Conservation (phyloP, 805 yeast genomes). For the Pichia kluyveri region DNA sequence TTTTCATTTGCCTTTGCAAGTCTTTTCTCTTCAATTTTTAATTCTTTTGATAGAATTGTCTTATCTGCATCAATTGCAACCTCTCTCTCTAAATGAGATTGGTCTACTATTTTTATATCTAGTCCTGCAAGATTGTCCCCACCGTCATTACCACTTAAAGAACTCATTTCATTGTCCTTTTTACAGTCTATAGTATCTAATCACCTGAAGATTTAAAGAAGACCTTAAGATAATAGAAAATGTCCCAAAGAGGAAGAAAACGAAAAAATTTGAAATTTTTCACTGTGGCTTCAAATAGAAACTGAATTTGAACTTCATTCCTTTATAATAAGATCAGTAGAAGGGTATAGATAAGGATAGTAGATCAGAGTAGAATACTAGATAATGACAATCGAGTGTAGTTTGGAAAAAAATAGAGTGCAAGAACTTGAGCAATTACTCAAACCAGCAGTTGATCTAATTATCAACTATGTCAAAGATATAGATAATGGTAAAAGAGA, state of each 20-base stretch:
- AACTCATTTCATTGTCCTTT: too few relatives aligned
- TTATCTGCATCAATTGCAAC: conserved; percentile 64
- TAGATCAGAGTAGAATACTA: too few relatives aligned
- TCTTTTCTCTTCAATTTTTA: conserved; percentile 67
- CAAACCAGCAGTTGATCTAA: conserved; percentile 38
- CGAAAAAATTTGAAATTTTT: too few relatives aligned
- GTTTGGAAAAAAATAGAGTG: conserved; percentile 42
- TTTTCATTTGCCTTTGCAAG: conserved; percentile 56
- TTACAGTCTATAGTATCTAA: too few relatives aligned
- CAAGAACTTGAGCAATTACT: conserved; percentile 49
- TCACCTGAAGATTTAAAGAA: too few relatives aligned
- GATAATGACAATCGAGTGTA: conserved; percentile 10
- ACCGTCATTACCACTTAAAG: not conserved
- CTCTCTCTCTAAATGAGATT: conserved; percentile 64
- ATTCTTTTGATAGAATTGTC: conserved; percentile 50
- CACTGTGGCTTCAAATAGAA: too few relatives aligned
- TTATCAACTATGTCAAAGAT: conserved; percentile 42
- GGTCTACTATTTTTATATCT: conserved; percentile 63
- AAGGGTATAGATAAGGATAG: too few relatives aligned
- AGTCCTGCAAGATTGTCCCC: conserved; percentile 22
- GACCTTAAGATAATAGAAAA: too few relatives aligned
- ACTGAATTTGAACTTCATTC: too few relatives aligned
- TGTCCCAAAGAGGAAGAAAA: too few relatives aligned
- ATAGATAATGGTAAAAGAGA: conserved; percentile 35
- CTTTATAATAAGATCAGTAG: too few relatives aligned